These are phyloP conservation scores for Vigna mungo DNA, from an alignment of 306 rosid genomes.

Conservation along the genomic window DNA sequence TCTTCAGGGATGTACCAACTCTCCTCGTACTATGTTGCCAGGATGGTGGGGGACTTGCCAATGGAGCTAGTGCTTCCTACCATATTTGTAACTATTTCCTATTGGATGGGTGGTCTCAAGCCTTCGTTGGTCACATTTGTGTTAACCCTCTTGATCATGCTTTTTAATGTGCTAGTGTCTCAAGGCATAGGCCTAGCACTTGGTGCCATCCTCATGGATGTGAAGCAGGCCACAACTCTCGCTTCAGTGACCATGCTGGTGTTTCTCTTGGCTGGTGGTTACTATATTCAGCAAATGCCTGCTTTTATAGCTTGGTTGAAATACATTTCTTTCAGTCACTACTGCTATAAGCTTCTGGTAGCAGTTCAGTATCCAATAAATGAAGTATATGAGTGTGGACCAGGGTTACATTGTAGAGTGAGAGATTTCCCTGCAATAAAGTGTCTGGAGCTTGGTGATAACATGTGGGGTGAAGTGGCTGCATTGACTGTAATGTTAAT, in stretches of 20 bases:
- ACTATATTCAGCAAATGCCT: constrained; percentile 86
- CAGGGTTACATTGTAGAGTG: constrained; percentile 59
- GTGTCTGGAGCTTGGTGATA: constrained; percentile 60
- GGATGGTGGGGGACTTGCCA: constrained; percentile 82
- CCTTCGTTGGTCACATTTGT: constrained; percentile 64
- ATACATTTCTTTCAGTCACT: constrained; percentile 80
- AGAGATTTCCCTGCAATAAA: constrained; percentile 71
- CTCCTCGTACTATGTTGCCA: constrained; percentile 80
- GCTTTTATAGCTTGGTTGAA: constrained; percentile 83
- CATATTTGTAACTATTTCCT: constrained; percentile 66
- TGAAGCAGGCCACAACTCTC: constrained; percentile 85
- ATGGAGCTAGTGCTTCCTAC: constrained; percentile 95
- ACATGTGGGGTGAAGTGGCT: constrained; percentile 74
- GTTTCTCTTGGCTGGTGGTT: constrained; percentile 85
- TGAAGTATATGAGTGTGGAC: constrained; percentile 68
- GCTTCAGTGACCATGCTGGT: constrained; percentile 83
- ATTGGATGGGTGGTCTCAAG: constrained; percentile 95
- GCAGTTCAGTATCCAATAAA: constrained; percentile 72
- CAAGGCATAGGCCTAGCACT: constrained; percentile 94
- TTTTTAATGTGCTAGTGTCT: constrained; percentile 79
- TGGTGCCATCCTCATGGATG: constrained; percentile 89
- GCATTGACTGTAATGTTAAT: constrained; percentile 78
- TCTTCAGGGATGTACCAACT: constrained; percentile 93
- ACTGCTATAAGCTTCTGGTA: constrained; percentile 79
- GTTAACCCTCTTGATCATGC: constrained; percentile 73